Conservation (phyloP, 1,284 basidiomycete species). For the Moesziomyces sp. region DNA sequence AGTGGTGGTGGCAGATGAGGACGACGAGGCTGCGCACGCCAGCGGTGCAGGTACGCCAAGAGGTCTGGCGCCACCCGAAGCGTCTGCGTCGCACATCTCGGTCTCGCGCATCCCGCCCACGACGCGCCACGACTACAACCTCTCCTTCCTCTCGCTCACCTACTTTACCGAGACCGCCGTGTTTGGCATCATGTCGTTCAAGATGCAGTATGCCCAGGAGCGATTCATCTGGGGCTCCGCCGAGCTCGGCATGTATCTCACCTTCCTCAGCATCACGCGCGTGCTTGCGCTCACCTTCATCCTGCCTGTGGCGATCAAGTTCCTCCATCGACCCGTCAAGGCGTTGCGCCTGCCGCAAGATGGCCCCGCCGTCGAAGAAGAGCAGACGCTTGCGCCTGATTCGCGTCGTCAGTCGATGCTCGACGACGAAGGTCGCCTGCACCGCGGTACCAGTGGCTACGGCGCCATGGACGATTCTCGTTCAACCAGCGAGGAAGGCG, state of each 20-base stretch:
- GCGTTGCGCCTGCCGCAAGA: slow-evolving; percentile 47
- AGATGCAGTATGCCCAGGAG: slow-evolving; percentile 62
- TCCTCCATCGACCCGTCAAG: slow-evolving; percentile 56
- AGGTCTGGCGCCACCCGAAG: slow-evolving; percentile 29
- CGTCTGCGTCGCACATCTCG: slow-evolving; percentile 57
- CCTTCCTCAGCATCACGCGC: slow-evolving; percentile 53
- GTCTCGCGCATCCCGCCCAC: slow-evolving; percentile 45
- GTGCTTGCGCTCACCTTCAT: slow-evolving; percentile 58
- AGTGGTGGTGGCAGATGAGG: slow-evolving; percentile 22
- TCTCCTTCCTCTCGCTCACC: slow-evolving; percentile 58
- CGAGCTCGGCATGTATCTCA: slow-evolving; percentile 61
- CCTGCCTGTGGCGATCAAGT: slow-evolving; percentile 59
- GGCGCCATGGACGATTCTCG: slow-evolving; percentile 16
- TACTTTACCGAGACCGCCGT: slow-evolving; percentile 59
- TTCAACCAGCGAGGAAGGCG: slow-evolving; percentile 1
- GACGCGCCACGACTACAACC: slow-evolving; percentile 56
- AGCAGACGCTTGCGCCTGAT: slow-evolving; percentile 26
- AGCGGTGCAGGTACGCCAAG: slow-evolving; percentile 15
- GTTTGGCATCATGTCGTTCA: slow-evolving; percentile 61
- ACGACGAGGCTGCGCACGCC: slow-evolving; percentile 13
- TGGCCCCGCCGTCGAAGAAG: slow-evolving; percentile 30
- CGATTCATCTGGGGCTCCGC: slow-evolving; percentile 61
- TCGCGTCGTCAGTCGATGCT: slow-evolving; percentile 33
- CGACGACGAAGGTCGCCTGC: slow-evolving; percentile 40
- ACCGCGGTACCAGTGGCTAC: slow-evolving; percentile 18